phyloP scores from a whole-genome alignment of 179 eudicot species.

The Nepenthes alata region DNA sequence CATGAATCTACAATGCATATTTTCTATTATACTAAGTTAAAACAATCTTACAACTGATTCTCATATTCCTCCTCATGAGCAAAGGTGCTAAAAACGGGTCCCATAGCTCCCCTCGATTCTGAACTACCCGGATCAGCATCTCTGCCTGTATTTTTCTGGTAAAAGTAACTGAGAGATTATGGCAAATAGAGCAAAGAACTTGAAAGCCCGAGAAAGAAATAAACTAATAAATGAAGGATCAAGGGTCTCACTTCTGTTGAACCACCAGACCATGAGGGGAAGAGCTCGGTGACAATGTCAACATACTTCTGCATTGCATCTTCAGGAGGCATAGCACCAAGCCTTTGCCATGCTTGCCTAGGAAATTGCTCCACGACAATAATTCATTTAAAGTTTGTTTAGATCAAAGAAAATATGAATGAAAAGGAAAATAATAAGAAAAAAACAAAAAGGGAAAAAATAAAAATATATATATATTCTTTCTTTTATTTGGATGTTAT shows the following conservation, averaged over 20 bases:
- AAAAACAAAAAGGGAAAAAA: no score
- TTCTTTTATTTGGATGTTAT: no score
- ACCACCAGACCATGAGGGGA: conserved; percentile 70
- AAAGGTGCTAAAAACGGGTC: conserved; percentile 85
- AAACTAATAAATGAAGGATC: neutral
- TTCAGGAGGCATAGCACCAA: conserved; percentile 96
- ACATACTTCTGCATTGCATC: conserved; percentile 92
- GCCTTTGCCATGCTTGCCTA: conserved; percentile 95
- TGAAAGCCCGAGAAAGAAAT: neutral
- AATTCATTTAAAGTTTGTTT: no score
- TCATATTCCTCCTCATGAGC: conserved; percentile 76
- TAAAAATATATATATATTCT: no score
- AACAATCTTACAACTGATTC: conserved; percentile 54
- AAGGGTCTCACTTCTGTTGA: conserved; percentile 44
- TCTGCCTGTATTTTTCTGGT: conserved; percentile 45
- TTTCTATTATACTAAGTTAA: neutral
- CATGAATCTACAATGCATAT: no score
- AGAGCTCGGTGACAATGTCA: conserved; percentile 60
- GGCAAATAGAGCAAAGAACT: neutral
- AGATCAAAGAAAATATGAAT: no score
- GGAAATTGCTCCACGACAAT: conserved; percentile 4
- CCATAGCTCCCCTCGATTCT: conserved; percentile 68
- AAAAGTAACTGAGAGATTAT: conserved; percentile 6
- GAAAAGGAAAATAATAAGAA: no score
- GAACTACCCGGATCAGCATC: conserved; percentile 25